Percentiles rank a stretch among this genome's conserved stretches.
Evolutionary conservation across 257 asterid genomes (phyloP).

Genomic region (Eustoma russellianum): DNA sequence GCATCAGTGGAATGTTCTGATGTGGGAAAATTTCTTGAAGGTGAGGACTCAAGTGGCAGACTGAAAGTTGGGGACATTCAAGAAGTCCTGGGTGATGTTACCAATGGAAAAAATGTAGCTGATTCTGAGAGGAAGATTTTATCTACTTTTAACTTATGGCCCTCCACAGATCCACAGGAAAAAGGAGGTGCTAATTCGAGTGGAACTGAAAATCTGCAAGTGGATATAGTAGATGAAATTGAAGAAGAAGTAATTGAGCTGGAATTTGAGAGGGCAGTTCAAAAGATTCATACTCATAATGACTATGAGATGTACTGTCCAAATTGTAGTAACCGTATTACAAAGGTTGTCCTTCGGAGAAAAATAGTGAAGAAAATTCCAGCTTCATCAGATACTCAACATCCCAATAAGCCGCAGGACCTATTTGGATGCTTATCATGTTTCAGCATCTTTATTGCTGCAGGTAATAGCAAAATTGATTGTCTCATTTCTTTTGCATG

Average conservation of each 20-base stretch:
- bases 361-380: slow-evolving; percentile 5
- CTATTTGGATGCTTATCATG: slow-evolving; percentile 55
- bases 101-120: slow-evolving; percentile 6
- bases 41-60: slow-evolving; percentile 10
- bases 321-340: slow-evolving; percentile 38
- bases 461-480: slow-evolving; percentile 18
- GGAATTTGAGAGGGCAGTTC: slow-evolving; percentile 45
- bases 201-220: slow-evolving; percentile 11
- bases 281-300: slow-evolving; percentile 40
- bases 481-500: too few species aligned
- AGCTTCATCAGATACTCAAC: too few species aligned
- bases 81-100: slow-evolving; percentile 10
- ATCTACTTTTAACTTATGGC: neutral
- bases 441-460: slow-evolving; percentile 41
- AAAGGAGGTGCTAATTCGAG: slow-evolving; percentile 1
- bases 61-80: slow-evolving; percentile 23
- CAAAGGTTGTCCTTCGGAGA: slow-evolving; percentile 53
- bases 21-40: neutral
- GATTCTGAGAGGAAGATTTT: slow-evolving; percentile 1
- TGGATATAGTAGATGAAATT: slow-evolving; percentile 19
- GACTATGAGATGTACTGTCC: slow-evolving; percentile 42
- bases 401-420: slow-evolving; percentile 3
- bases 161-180: neutral
- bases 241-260: slow-evolving; percentile 49
- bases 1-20: slow-evolving; percentile 9